Evolutionary conservation across 1,139 yeast genomes (phyloP), one percentile per base, ranked within the genome.

Genomic region (Nakaseomyces kungkrabaensis): DNA sequence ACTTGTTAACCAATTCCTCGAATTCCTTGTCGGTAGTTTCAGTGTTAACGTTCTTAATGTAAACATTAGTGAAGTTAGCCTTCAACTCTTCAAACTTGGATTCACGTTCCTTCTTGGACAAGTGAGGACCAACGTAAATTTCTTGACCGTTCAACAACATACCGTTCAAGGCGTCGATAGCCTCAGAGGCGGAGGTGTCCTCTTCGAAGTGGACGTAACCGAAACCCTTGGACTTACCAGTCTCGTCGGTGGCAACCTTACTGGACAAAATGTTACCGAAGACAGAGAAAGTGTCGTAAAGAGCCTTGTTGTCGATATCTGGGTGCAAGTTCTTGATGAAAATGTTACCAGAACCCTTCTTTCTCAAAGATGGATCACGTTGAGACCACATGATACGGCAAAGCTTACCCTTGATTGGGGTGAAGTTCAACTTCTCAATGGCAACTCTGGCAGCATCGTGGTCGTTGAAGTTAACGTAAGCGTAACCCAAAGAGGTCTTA

Each of bases 331-430:
- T 94, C 83, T 92, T 92, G 77, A 92, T 92, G 81, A 86, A 92
- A 61, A 94, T 85, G 80, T 92, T 92, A 68, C 97, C 97, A 59
- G 88, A 86, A 71, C 97, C 97, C 68, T 85, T 85, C 79, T 87
- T 88, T 79, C 98, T 87, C 65, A 84, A 73, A 58, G 96, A 81
- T 58, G 98, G 98, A 72, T 92, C 97, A 76, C 98, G 88, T 78
- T 94, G 98, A 60, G 97, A 89, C 97, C 97, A 90, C 98, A 94
- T 94, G 76, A 92, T 92, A 75, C 99, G 90, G 76, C 97, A 89
- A 65, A 97, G 92, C 68, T 86, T 89, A 68, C 97, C 97, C 74
- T 90, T 92, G 74, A 92, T 82, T 66, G 82, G 82, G 56, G 89
- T 74, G 77, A 92, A 92, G 86, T 92, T 94, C 74, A 94, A 81